Conservation (phyloP, 2,329 filamentous ascomycete genomes). For the Dendryphion nanum region DNA sequence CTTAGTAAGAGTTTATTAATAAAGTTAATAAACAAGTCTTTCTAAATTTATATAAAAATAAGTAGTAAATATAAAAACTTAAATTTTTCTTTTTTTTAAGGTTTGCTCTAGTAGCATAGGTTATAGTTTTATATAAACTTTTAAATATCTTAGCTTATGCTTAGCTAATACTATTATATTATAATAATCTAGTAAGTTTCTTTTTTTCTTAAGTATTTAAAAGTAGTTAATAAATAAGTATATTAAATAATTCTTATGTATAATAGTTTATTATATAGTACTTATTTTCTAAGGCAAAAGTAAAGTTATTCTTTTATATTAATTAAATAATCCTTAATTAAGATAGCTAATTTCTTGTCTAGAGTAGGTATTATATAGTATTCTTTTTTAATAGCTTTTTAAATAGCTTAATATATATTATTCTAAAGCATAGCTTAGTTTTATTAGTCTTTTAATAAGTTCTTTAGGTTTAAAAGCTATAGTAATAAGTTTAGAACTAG, state of each 20-base stretch:
- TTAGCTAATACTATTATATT: neutral
- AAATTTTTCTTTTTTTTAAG: neutral
- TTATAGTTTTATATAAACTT: neutral
- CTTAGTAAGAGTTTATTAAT: neutral
- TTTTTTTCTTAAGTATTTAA: neutral
- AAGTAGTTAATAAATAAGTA: neutral
- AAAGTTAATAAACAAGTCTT: neutral
- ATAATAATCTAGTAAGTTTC: neutral
- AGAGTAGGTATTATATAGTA: neutral
- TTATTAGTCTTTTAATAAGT: neutral
- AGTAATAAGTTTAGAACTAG: too few relatives aligned
- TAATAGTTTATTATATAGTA: neutral
- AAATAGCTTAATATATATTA: neutral
- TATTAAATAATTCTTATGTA: neutral
- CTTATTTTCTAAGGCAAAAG: neutral
- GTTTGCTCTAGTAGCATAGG: neutral
- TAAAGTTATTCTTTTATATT: neutral
- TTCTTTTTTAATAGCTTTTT: neutral
- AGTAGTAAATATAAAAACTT: neutral
- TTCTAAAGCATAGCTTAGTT: neutral
- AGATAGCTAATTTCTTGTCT: neutral
- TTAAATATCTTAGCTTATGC: neutral
- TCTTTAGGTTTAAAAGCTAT: neutral
- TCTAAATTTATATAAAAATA: neutral
- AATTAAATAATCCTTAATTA: neutral